A percentile compares a stretch with the other conserved stretches of the same genome.
Evolutionary conservation across 108 stramenopile genomes (phyloP).

Genomic region (Nitzschia inconspicua): DNA sequence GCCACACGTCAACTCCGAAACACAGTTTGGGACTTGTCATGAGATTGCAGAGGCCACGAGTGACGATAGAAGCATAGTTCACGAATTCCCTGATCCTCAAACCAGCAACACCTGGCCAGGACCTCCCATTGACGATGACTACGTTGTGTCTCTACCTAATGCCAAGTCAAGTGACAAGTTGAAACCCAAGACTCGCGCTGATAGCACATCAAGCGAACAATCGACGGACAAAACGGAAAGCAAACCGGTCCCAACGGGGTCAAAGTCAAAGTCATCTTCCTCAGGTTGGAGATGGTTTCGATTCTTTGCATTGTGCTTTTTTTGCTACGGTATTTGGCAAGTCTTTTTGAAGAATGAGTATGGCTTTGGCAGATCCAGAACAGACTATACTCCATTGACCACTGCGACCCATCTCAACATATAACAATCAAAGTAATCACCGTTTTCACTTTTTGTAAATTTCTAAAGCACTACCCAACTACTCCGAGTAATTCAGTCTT

Average conservation of each 20-base stretch:
- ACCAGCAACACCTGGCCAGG: conserved; percentile 21
- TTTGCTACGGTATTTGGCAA: conserved; percentile 25
- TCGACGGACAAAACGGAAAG: not conserved
- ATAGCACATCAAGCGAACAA: not conserved
- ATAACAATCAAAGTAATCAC: too few relatives aligned
- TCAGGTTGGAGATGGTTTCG: too few relatives aligned
- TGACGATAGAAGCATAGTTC: conserved; percentile 36
- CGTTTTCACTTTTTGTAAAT: too few relatives aligned
- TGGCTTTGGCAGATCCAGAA: not conserved
- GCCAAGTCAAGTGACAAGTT: not conserved
- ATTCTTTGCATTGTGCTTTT: conserved; percentile 18
- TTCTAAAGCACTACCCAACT: too few relatives aligned
- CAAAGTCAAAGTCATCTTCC: not conserved
- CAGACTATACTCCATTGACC: not conserved
- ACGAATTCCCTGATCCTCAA: conserved; percentile 45
- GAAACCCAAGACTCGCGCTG: not conserved
- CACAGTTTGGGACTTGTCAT: conserved; percentile 51
- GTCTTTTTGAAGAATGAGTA: conserved; percentile 23
- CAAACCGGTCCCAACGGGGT: not conserved
- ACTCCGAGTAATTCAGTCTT: too few relatives aligned
- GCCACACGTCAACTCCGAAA: conserved; percentile 5
- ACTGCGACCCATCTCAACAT: too few relatives aligned
- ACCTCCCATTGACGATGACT: conserved; percentile 49
- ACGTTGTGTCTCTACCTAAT: conserved; percentile 45
- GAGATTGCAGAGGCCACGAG: conserved; percentile 38